phyloP scores from a whole-genome alignment of 164 flowering plant genomes.

The Chimonanthus praecox region DNA sequence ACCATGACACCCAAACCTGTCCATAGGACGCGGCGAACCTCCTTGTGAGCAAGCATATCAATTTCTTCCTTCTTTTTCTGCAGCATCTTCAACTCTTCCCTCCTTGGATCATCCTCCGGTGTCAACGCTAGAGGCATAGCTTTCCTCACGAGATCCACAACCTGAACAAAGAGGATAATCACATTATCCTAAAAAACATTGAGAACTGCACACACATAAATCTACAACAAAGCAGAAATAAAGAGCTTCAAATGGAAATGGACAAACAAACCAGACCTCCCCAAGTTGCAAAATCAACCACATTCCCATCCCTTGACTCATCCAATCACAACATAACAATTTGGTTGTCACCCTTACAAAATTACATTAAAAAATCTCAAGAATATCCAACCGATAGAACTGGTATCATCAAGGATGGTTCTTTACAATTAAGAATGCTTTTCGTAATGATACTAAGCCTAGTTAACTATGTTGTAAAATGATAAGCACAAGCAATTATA shows the following conservation, averaged over 20 bases:
- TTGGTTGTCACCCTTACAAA: too few species aligned
- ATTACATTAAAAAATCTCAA: too few species aligned
- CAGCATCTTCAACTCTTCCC: slow-evolving; percentile 56
- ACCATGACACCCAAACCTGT: slow-evolving; percentile 55
- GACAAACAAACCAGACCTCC: not conserved
- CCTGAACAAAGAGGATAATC: slow-evolving; percentile 24
- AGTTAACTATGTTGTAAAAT: too few species aligned
- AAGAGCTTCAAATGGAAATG: not conserved
- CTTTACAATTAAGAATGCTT: too few species aligned
- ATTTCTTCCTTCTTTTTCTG: slow-evolving; percentile 69
- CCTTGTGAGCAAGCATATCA: slow-evolving; percentile 69
- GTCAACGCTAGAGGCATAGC: slow-evolving; percentile 73
- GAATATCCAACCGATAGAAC: too few species aligned
- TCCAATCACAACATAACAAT: too few species aligned
- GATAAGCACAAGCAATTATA: too few species aligned
- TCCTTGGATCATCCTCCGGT: slow-evolving; percentile 64
- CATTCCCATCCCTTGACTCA: not conserved
- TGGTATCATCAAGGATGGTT: too few species aligned
- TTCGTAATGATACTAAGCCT: too few species aligned
- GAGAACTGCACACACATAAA: not conserved
- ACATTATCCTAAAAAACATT: not conserved
- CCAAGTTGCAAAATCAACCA: not conserved
- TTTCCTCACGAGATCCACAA: slow-evolving; percentile 68
- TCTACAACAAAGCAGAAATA: not conserved
- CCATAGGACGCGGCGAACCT: slow-evolving; percentile 72